phyloP scores from a whole-genome alignment of 345 rosid genomes.

The Aurinia saxatilis region DNA sequence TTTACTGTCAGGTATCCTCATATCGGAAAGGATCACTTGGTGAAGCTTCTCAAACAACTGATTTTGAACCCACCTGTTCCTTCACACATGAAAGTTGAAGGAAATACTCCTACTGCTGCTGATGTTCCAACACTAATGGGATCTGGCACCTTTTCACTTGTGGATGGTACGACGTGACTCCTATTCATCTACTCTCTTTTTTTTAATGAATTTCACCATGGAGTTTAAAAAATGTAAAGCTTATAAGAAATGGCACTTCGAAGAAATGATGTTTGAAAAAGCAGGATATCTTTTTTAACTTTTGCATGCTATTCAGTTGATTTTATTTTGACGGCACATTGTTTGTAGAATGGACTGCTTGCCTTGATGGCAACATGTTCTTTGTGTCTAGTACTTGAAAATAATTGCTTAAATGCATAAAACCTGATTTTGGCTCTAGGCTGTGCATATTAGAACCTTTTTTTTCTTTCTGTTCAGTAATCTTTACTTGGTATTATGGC shows the following conservation, averaged over 20 bases:
- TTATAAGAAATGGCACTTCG: neutral
- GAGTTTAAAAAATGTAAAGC: neutral
- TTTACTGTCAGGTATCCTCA: constrained; percentile 66
- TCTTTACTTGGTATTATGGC: constrained; percentile 3
- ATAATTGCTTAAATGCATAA: neutral
- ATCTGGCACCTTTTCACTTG: constrained; percentile 79
- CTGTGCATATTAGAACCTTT: neutral
- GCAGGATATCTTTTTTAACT: neutral
- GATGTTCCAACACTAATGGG: constrained; percentile 92
- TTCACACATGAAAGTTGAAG: constrained; percentile 37
- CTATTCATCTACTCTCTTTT: neutral
- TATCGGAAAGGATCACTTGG: constrained; percentile 78
- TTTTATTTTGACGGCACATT: neutral
- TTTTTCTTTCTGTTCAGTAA: neutral
- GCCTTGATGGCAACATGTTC: neutral
- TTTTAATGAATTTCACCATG: neutral
- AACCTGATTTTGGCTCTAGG: constrained; percentile 1
- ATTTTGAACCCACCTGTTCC: constrained; percentile 39
- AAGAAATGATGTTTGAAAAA: neutral
- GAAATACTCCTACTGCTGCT: constrained; percentile 62
- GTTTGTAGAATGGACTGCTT: constrained; percentile 2
- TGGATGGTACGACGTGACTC: constrained; percentile 51
- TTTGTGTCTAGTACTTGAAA: neutral
- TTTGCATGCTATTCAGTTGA: neutral
- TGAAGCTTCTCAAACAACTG: constrained; percentile 86